A percentile compares a stretch with the other conserved stretches of the same genome.
These are phyloP conservation scores for Cordyceps farinosa DNA, from an alignment of 2,329 filamentous ascomycete genomes.

Conservation along the genomic window DNA sequence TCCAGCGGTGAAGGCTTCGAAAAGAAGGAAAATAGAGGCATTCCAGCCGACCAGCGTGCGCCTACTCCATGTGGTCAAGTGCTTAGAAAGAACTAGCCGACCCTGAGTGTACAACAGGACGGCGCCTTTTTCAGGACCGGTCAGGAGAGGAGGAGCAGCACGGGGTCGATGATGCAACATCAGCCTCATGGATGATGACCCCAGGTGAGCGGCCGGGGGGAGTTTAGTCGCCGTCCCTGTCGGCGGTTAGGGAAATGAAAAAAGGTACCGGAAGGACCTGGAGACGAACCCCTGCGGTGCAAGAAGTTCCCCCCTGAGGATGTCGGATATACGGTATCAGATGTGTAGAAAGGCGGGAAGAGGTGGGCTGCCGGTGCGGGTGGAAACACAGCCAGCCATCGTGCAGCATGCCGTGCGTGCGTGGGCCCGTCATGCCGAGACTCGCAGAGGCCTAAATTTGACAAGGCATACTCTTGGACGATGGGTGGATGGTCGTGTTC, in stretches of 20 bases:
- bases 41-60: neutral
- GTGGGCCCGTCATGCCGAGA: no score
- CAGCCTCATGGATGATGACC: neutral
- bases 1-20: neutral
- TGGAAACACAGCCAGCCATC: neutral
- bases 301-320: neutral
- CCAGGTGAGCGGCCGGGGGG: neutral
- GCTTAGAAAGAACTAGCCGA: neutral
- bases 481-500: neutral
- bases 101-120: neutral
- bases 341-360: neutral
- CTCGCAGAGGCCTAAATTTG: neutral
- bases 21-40: neutral
- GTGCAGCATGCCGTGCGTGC: no score
- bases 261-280: neutral
- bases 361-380: neutral
- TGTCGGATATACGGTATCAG: slow-evolving; percentile 1
- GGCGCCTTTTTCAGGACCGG: neutral
- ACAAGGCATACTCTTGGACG: neutral
- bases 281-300: neutral
- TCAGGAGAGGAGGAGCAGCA: neutral
- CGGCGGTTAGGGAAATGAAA: neutral
- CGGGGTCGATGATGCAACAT: neutral
- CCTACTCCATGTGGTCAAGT: neutral
- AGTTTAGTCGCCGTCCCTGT: neutral